Evolutionary conservation across 768 basidiomycete species (phyloP), one percentile per base, ranked within the genome.

Genomic region (Serendipita vermifera): DNA sequence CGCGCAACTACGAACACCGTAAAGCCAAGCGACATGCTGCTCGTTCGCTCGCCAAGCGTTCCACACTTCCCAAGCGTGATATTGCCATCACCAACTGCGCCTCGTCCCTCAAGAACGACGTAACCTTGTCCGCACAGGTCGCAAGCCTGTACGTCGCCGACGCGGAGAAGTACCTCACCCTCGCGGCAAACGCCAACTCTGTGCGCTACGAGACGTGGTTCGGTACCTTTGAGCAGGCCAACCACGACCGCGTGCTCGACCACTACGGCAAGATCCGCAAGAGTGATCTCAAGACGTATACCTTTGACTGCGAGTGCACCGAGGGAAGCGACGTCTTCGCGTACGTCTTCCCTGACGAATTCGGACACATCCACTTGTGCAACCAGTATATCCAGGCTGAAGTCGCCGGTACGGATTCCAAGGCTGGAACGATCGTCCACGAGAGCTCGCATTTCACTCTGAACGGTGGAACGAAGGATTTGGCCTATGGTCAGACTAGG

Each of bases 161-260:
- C n/a, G n/a, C n/a, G n/a, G n/a, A n/a, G n/a, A n/a, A n/a, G n/a
- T n/a, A n/a, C n/a, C n/a, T n/a, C n/a, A n/a, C n/a, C n/a, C n/a
- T n/a, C n/a, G n/a, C n/a, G n/a, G n/a, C n/a, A n/a, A n/a, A n/a
- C n/a, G n/a, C n/a, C n/a, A n/a, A n/a, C n/a, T n/a, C n/a, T n/a
- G n/a, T n/a, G n/a, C 72, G 76, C 51, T 77, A 70, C 59, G 71
- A 64, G 17, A 75, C 75, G 33, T 78, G 77, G 76, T 78, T 78
- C 63, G 77, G 77, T 33, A 61, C 72, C 27, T 74, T 71, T 66
- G 69, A 65, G 24, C 48, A 62, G 33, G 31, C 67, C 13, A 70
- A 69, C 40, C 70, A 73, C 62, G 60, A 46, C 55, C 74, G 69
- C 13, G 69, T 73, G 40, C 43, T 53, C 6, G 64, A 67, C 40